These are phyloP conservation scores for Fraxinus xanthoxyloides DNA, from an alignment of 305 asterid species.

Conservation along the genomic window DNA sequence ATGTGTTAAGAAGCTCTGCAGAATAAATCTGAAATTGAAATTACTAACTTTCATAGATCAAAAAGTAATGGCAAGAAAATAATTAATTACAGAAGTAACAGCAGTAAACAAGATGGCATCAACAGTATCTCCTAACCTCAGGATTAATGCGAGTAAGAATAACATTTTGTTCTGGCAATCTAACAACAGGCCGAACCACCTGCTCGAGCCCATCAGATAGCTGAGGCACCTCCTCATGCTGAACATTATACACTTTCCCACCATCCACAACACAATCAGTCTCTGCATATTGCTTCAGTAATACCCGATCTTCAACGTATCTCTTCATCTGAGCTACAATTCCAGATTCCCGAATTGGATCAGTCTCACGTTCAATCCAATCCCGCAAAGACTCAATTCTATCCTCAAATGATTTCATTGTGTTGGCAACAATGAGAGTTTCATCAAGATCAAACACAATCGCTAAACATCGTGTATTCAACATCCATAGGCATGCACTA, in stretches of 20 bases:
- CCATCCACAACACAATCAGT: slow-evolving; percentile 74
- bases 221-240: slow-evolving; percentile 76
- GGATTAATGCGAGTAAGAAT: slow-evolving; percentile 97
- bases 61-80: slow-evolving; percentile 18
- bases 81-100: slow-evolving; percentile 6
- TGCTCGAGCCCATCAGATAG: slow-evolving; percentile 58
- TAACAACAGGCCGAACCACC: slow-evolving; percentile 80
- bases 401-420: slow-evolving; percentile 97
- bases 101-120: slow-evolving; percentile 16
- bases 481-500: slow-evolving; percentile 63
- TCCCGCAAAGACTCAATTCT: slow-evolving; percentile 68
- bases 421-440: slow-evolving; percentile 95
- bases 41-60: neutral
- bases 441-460: slow-evolving; percentile 97
- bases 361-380: slow-evolving; percentile 73
- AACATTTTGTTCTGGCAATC: slow-evolving; percentile 78
- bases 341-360: slow-evolving; percentile 70
- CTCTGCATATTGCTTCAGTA: slow-evolving; percentile 93
- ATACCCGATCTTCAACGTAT: slow-evolving; percentile 78
- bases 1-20: neutral
- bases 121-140: slow-evolving; percentile 62
- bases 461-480: slow-evolving; percentile 83
- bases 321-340: slow-evolving; percentile 94
- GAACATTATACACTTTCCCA: slow-evolving; percentile 59
- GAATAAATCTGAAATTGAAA: neutral